Conservation (phyloP, 1,284 basidiomycete species). For the Inonotus hispidus region DNA sequence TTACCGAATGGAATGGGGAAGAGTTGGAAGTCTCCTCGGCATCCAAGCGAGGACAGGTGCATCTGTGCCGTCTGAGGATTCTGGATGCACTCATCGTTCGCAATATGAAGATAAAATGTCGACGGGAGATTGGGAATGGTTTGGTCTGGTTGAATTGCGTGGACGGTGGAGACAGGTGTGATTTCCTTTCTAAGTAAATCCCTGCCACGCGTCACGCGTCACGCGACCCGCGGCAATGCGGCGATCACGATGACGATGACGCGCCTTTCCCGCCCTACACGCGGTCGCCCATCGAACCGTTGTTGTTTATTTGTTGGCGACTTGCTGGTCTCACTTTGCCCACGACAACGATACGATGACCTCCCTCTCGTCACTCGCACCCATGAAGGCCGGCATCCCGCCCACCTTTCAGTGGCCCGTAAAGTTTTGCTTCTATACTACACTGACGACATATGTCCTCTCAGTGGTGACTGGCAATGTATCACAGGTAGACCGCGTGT, state of each 20-base stretch:
- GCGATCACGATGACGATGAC: neutral
- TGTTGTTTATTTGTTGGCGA: neutral
- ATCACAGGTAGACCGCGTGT: constrained; percentile 75
- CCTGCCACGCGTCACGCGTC: neutral
- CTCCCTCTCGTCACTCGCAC: neutral
- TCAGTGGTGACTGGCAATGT: constrained; percentile 74
- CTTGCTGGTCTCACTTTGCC: neutral
- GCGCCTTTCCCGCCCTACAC: neutral
- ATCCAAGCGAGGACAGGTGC: neutral
- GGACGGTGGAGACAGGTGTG: neutral
- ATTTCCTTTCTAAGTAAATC: neutral
- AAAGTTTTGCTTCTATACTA: constrained; percentile 50
- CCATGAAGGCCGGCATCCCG: constrained; percentile 21
- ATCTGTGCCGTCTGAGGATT: neutral
- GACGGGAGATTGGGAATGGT: too few species aligned
- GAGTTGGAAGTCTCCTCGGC: neutral
- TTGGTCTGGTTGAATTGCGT: too few species aligned
- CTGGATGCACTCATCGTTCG: neutral
- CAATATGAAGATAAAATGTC: too few species aligned
- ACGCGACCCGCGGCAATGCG: neutral
- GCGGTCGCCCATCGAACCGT: too few species aligned
- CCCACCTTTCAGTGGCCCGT: constrained; percentile 52
- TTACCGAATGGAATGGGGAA: neutral
- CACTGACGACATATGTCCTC: constrained; percentile 45
- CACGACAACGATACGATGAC: constrained; percentile 13